These are phyloP conservation scores for Macaranga tanarius DNA, from an alignment of 441 rosid genomes.

Conservation along the genomic window DNA sequence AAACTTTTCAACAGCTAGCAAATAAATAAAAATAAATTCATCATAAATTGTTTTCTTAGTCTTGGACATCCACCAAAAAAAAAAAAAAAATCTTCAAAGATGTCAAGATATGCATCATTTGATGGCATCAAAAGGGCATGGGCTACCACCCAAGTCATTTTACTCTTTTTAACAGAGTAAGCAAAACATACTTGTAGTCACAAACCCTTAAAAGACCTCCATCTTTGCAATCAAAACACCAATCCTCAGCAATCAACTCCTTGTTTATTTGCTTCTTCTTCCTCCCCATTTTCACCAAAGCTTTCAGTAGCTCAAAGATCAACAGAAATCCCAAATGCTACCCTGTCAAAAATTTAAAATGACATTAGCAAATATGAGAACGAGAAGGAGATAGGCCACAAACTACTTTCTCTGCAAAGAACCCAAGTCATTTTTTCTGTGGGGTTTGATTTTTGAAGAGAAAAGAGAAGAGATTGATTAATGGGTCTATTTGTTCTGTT, in stretches of 20 bases:
- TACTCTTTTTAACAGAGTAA: not conserved
- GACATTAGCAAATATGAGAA: no score
- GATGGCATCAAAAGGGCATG: no score
- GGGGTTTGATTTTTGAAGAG: no score
- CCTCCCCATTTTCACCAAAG: conserved; percentile 15
- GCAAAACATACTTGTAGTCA: conserved; percentile 36
- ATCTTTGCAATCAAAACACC: conserved; percentile 52
- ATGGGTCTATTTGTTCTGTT: no score
- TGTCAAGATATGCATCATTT: not conserved
- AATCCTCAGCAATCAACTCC: conserved; percentile 35
- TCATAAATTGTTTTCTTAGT: not conserved
- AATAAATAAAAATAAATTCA: not conserved
- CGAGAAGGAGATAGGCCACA: not conserved
- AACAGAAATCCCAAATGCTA: not conserved
- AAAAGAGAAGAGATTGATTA: no score
- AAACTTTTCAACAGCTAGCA: not conserved
- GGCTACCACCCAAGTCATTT: not conserved
- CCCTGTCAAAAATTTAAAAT: not conserved
- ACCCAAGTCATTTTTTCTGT: no score
- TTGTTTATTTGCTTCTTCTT: conserved; percentile 20
- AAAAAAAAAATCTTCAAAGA: not conserved
- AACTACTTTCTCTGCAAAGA: no score
- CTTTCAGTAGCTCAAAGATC: not conserved
- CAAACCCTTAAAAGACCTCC: conserved; percentile 46
- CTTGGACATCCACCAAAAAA: not conserved